phyloP scores from a whole-genome alignment of 176 grass and related monocot genomes.

The Carex scoparia region DNA sequence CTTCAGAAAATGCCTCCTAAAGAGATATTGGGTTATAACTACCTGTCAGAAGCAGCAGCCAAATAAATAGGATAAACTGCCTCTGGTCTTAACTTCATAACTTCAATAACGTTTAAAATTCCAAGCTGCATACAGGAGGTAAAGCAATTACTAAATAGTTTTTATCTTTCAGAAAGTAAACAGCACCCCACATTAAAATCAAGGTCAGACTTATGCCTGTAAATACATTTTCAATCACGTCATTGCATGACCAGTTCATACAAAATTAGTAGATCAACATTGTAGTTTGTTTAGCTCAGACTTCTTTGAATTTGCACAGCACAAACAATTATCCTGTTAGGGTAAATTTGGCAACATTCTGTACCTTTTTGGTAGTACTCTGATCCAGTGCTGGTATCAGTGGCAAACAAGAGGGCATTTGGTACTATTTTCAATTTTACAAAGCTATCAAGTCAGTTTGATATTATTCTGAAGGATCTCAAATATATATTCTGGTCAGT shows the following conservation, averaged over 20 bases:
- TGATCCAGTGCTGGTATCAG: not conserved
- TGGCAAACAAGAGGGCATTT: not conserved
- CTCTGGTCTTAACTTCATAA: slow-evolving; percentile 74
- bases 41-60: slow-evolving; percentile 76
- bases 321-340: not conserved
- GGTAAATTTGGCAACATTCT: not conserved
- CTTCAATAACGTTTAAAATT: slow-evolving; percentile 79
- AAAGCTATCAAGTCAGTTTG: not conserved
- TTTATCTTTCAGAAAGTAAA: not conserved
- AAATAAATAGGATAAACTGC: slow-evolving; percentile 80
- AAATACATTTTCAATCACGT: not conserved
- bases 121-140: slow-evolving; percentile 53
- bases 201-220: not conserved
- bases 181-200: no score
- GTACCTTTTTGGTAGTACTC: not conserved
- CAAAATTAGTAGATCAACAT: not conserved
- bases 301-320: not conserved
- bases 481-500: not conserved
- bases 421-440: not conserved
- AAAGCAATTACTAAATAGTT: not conserved
- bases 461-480: not conserved
- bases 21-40: slow-evolving; percentile 28
- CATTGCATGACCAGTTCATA: not conserved
- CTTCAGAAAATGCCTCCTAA: slow-evolving; percentile 7
- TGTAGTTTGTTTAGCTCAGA: not conserved